A percentile compares a stretch with the other conserved stretches of the same genome.
Evolutionary conservation across 2,329 filamentous ascomycete species (phyloP).

Genomic region (Fusarium buxicola): DNA sequence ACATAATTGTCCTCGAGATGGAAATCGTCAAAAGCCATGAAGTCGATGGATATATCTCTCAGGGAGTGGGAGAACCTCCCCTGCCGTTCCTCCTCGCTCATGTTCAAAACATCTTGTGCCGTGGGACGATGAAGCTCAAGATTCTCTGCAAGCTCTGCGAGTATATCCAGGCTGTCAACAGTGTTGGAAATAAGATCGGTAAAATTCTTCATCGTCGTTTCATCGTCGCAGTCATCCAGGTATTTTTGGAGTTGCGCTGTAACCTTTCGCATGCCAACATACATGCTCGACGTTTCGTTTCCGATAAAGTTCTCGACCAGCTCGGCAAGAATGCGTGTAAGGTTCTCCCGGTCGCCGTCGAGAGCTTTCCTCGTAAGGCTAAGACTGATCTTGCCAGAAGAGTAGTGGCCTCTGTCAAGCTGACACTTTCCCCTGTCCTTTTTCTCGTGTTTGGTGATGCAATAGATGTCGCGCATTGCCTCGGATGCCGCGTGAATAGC

Average conservation of each 20-base stretch:
- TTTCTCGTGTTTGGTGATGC: neutral
- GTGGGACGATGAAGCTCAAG: constrained; percentile 15
- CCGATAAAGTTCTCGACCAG: constrained; percentile 43
- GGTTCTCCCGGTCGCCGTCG: constrained; percentile 10
- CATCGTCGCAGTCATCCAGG: constrained; percentile 32
- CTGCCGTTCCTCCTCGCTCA: neutral
- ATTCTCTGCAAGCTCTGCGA: constrained; percentile 40
- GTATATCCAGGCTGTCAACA: constrained; percentile 35
- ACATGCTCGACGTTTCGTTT: constrained; percentile 9
- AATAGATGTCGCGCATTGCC: constrained; percentile 30
- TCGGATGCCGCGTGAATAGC: constrained; percentile 37
- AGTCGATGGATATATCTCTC: constrained; percentile 15
- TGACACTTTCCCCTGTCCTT: neutral
- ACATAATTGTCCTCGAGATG: constrained; percentile 7
- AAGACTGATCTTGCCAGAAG: neutral
- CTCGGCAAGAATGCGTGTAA: constrained; percentile 26
- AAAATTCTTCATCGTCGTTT: constrained; percentile 15
- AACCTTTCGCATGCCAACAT: constrained; percentile 34
- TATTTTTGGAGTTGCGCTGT: constrained; percentile 32
- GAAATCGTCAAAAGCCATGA: constrained; percentile 36
- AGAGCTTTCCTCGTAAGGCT: constrained; percentile 2
- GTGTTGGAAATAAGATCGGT: constrained; percentile 39
- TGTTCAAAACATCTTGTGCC: neutral
- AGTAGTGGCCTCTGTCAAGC: constrained; percentile 15
- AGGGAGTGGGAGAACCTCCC: neutral